Conservation (phyloP, 257 asterid genomes). For the Przewalskia tangutica region DNA sequence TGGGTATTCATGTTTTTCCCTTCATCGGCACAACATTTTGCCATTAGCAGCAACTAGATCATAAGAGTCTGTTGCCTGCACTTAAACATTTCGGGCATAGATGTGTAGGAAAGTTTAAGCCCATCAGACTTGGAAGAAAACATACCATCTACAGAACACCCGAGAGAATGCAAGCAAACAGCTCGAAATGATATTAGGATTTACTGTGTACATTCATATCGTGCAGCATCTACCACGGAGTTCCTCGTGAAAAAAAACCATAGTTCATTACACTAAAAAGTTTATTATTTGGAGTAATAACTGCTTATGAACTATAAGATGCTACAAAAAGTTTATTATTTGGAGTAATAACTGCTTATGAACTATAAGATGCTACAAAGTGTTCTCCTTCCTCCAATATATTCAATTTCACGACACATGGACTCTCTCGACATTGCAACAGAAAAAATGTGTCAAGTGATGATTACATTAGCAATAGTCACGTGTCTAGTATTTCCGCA, state of each 20-base stretch:
- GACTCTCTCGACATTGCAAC: neutral
- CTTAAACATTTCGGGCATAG: neutral
- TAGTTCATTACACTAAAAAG: neutral
- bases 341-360: neutral
- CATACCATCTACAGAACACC: neutral
- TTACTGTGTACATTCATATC: neutral
- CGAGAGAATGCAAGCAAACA: neutral
- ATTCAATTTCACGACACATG: neutral
- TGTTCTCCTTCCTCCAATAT: neutral
- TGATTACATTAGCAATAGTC: neutral
- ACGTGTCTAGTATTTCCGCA: neutral
- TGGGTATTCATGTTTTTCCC: neutral
- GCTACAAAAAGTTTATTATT: constrained; percentile 3
- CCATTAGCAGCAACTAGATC: neutral
- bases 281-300: neutral
- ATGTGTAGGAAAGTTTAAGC: neutral
- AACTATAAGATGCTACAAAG: constrained; percentile 7
- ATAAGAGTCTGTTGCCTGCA: neutral
- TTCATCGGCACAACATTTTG: neutral
- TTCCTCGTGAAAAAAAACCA: neutral
- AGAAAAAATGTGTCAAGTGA: neutral
- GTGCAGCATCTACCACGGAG: neutral
- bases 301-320: constrained; percentile 1
- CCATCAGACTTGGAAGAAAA: neutral
- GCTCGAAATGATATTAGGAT: neutral